Evolutionary conservation across 2,329 filamentous ascomycete species (phyloP).

Genomic region (Colletotrichum neosansevieriae): DNA sequence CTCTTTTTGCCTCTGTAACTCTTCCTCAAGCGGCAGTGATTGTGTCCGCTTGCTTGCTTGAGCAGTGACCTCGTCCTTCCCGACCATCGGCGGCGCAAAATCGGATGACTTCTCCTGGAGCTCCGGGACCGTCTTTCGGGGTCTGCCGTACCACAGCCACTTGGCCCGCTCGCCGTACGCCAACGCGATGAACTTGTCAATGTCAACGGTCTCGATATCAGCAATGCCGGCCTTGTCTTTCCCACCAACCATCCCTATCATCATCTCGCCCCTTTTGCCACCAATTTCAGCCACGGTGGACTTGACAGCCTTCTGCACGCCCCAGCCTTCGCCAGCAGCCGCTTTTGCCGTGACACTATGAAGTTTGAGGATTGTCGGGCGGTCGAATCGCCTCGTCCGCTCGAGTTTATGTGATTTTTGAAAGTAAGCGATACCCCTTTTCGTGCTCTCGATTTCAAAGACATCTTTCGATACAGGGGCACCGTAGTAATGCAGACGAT

Average conservation of each 20-base stretch:
- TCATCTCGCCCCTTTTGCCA: constrained; percentile 92
- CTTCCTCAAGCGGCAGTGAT: constrained; percentile 65
- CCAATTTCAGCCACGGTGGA: constrained; percentile 94
- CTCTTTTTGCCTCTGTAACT: constrained; percentile 59
- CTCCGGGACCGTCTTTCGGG: constrained; percentile 71
- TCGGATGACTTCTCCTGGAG: constrained; percentile 62
- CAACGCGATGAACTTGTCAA: constrained; percentile 84
- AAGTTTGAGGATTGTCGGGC: constrained; percentile 83
- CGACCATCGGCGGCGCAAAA: constrained; percentile 62
- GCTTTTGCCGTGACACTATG: constrained; percentile 90
- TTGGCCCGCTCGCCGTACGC: constrained; percentile 86
- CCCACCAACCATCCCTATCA: constrained; percentile 92
- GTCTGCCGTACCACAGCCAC: constrained; percentile 95
- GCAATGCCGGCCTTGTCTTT: constrained; percentile 90
- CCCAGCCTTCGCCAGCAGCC: constrained; percentile 89
- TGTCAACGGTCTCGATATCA: constrained; percentile 91
- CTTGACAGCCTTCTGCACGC: constrained; percentile 92
- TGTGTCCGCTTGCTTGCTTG: constrained; percentile 63
- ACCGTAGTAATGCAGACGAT: constrained; percentile 86
- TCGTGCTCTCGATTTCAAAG: constrained; percentile 86
- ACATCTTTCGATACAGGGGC: constrained; percentile 90
- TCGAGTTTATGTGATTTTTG: constrained; percentile 89
- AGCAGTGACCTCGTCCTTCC: constrained; percentile 62
- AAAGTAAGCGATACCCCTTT: constrained; percentile 86
- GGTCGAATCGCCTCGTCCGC: constrained; percentile 82